Evolutionary conservation across 805 yeast species (phyloP), one percentile per base, ranked within the genome.

Genomic region (Teunomyces funiuensis): DNA sequence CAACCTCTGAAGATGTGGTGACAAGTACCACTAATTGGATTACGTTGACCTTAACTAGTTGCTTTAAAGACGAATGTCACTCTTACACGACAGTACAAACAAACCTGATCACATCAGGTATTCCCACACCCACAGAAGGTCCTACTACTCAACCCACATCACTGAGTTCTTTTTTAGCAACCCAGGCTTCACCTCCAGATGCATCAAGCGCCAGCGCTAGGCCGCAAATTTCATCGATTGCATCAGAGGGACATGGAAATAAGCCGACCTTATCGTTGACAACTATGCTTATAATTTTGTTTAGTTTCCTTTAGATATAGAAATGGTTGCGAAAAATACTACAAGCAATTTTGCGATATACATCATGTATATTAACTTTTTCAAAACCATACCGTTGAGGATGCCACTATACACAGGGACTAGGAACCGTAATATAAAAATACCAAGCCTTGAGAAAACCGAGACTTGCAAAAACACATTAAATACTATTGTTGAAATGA

Each of bases 311-410:
- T 22, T 33, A 20, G 26, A 31, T 22, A 4, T 22, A 22, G 9
- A 22, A 17, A n/a, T 31, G 34, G 34, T 25, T 31, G 34, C 34
- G 25, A 31, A 31, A 17, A 17, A 18, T 19, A 4, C 14, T 15
- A 20, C 16, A 20, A 16, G 26, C 38, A 33, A 14, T 10, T 11
- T 10, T 16, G 10, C 19, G 7, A 20, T 20, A 33, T 23, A 17
- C 14, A 22, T 22, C 20, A 19, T 19, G 16, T 22, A 33, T 22
- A 31, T 31, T 33, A 11, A 28, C 22, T 14, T 18, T 28, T 51
- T 47, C 39, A 44, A 41, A 50, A 60, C 65, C 74, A 68, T 66
- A 58, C 75, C 75, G 74, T 69, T 69, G 74, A 69, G 74, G 74
- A 69, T 68, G 74, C 69, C 61, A 65, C 67, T 55, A 50, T 62